Evolutionary conservation across 2,329 filamentous ascomycete genomes (phyloP).

Genomic region (Ilyonectria destructans): DNA sequence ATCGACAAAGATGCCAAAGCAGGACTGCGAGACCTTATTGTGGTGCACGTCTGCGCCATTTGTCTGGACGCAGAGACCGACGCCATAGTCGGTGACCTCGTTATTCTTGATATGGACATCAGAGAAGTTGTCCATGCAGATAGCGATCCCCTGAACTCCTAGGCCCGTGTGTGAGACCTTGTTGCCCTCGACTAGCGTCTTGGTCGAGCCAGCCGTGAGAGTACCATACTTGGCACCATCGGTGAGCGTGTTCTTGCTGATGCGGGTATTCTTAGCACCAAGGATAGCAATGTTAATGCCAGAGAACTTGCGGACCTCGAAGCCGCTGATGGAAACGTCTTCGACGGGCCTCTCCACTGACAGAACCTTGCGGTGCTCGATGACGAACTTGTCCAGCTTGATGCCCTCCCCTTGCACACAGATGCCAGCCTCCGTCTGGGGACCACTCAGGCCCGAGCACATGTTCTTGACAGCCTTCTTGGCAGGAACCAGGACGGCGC

Average conservation of each 20-base stretch:
- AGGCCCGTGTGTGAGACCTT: slow-evolving; percentile 41
- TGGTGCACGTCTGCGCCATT: slow-evolving; percentile 50
- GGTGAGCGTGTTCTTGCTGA: slow-evolving; percentile 49
- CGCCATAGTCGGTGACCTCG: slow-evolving; percentile 48
- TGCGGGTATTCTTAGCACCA: slow-evolving; percentile 48
- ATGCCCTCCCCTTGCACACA: slow-evolving; percentile 54
- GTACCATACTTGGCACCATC: slow-evolving; percentile 52
- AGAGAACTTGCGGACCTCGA: slow-evolving; percentile 51
- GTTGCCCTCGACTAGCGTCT: slow-evolving; percentile 51
- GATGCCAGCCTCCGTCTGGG: slow-evolving; percentile 49
- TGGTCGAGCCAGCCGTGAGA: slow-evolving; percentile 55
- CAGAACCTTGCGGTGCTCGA: slow-evolving; percentile 52
- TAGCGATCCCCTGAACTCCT: slow-evolving; percentile 45
- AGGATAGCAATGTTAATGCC: slow-evolving; percentile 57
- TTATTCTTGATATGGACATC: slow-evolving; percentile 50
- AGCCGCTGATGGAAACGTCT: slow-evolving; percentile 53
- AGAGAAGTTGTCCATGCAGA: slow-evolving; percentile 56
- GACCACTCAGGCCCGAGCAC: slow-evolving; percentile 53
- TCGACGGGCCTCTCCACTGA: slow-evolving; percentile 49
- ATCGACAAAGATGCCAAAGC: slow-evolving; percentile 54
- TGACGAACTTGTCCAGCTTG: slow-evolving; percentile 42
- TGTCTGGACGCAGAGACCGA: slow-evolving; percentile 57
- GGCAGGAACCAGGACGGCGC: slow-evolving; percentile 49
- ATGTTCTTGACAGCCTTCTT: slow-evolving; percentile 43
- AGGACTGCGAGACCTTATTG: slow-evolving; percentile 53